phyloP scores from a whole-genome alignment of 2,329 filamentous ascomycete genomes.

The Escovopsis sp. region DNA sequence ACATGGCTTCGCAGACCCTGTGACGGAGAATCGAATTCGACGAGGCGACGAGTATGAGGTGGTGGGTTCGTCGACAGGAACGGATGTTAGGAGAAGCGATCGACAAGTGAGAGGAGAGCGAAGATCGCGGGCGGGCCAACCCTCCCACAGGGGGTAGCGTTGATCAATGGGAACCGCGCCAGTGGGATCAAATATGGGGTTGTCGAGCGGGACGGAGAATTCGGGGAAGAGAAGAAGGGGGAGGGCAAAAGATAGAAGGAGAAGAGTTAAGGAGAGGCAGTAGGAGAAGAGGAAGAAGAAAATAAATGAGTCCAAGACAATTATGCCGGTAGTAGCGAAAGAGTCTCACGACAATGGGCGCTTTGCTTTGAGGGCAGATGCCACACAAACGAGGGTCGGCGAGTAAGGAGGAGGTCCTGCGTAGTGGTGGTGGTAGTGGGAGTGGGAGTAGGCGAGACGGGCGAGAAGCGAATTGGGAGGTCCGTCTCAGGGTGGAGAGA shows the following conservation, averaged over 20 bases:
- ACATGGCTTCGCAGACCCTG: too few species aligned
- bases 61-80: too few species aligned
- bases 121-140: constrained; percentile 7
- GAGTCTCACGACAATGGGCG: too few species aligned
- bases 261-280: constrained; percentile 9
- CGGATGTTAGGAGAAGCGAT: constrained; percentile 1
- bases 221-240: constrained; percentile 1
- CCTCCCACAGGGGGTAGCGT: constrained; percentile 10
- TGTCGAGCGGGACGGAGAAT: constrained; percentile 3
- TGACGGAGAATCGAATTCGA: too few species aligned
- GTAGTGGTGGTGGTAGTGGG: not conserved
- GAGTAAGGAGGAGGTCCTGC: not conserved
- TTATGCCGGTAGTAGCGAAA: too few species aligned
- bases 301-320: too few species aligned
- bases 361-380: too few species aligned
- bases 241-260: constrained; percentile 5
- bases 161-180: constrained; percentile 8
- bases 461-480: too few species aligned
- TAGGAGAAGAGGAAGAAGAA: constrained; percentile 5
- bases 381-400: too few species aligned
- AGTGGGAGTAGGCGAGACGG: too few species aligned
- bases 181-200: constrained; percentile 1
- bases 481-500: too few species aligned
- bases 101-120: constrained; percentile 6
- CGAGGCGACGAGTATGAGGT: too few species aligned